Conservation (phyloP, 306 rosid genomes). For the Sicyos baderoa region DNA sequence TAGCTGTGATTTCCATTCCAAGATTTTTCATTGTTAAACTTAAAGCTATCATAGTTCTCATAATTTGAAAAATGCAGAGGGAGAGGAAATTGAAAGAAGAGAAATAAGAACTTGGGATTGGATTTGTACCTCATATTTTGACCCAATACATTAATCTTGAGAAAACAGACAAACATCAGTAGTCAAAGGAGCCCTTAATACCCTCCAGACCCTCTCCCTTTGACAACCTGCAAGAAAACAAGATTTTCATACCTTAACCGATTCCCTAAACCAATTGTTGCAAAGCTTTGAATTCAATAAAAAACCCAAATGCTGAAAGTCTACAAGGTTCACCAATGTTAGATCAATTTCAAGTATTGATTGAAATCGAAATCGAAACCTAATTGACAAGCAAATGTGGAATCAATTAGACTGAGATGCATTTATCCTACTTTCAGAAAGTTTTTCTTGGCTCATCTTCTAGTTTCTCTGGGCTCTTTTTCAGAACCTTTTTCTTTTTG, state of each 20-base stretch:
- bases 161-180: conserved; percentile 16
- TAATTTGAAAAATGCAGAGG: background rate
- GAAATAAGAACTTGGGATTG: background rate
- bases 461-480: background rate
- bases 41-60: background rate
- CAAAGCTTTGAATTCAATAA: background rate
- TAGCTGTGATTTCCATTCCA: background rate
- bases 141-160: background rate
- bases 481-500: too few relatives aligned
- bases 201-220: conserved; percentile 55
- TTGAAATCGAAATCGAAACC: too few relatives aligned
- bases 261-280: background rate
- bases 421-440: background rate
- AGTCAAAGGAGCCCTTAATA: conserved; percentile 62
- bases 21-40: background rate
- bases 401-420: background rate
- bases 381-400: background rate
- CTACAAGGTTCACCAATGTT: too few relatives aligned
- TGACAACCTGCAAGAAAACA: conserved; percentile 53
- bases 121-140: conserved; percentile 6
- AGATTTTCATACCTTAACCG: background rate
- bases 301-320: too few relatives aligned
- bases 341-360: too few relatives aligned
- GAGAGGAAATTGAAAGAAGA: background rate
- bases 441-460: background rate